Evolutionary conservation across 2,329 filamentous ascomycete genomes (phyloP).

Genomic region (Cercospora sp.): DNA sequence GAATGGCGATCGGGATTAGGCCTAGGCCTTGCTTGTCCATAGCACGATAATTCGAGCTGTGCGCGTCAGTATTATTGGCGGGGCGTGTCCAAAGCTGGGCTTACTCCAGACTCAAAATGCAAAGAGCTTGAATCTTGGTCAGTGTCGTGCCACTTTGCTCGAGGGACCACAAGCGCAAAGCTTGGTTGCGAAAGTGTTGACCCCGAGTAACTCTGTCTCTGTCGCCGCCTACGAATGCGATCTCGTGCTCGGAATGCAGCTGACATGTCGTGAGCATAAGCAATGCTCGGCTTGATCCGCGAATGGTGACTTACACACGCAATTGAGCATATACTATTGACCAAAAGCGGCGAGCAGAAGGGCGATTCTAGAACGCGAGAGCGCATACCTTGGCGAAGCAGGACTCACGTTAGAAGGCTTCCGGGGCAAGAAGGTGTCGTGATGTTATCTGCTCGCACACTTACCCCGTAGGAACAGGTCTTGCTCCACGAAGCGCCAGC

Average conservation of each 20-base stretch:
- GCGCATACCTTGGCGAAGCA: conserved; percentile 13
- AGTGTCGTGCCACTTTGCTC: conserved; percentile 13
- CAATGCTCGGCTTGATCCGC: too few species aligned
- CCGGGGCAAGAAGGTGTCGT: too few species aligned
- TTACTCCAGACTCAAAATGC: conserved; percentile 20
- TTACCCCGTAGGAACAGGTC: conserved; percentile 21
- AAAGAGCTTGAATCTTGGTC: conserved; percentile 20
- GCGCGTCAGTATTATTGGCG: not conserved
- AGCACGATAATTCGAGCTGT: conserved; percentile 19
- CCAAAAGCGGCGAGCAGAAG: conserved; percentile 19
- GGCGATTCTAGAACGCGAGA: conserved; percentile 1
- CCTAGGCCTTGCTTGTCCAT: conserved; percentile 17
- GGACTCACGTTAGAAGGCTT: too few species aligned
- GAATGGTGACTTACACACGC: conserved; percentile 11
- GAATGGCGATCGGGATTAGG: conserved; percentile 10
- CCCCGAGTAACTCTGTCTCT: conserved; percentile 19
- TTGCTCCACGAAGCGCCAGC: conserved; percentile 22
- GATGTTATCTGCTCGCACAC: not conserved
- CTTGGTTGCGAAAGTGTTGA: conserved; percentile 20
- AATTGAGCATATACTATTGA: conserved; percentile 20
- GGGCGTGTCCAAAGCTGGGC: not conserved
- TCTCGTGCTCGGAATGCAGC: conserved; percentile 18
- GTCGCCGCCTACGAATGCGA: conserved; percentile 4
- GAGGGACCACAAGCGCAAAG: conserved; percentile 14
- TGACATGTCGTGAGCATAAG: not conserved